A percentile compares a stretch with the other conserved stretches of the same genome.
phyloP scores from a whole-genome alignment of 805 yeast species.

The Candida railenensis region DNA sequence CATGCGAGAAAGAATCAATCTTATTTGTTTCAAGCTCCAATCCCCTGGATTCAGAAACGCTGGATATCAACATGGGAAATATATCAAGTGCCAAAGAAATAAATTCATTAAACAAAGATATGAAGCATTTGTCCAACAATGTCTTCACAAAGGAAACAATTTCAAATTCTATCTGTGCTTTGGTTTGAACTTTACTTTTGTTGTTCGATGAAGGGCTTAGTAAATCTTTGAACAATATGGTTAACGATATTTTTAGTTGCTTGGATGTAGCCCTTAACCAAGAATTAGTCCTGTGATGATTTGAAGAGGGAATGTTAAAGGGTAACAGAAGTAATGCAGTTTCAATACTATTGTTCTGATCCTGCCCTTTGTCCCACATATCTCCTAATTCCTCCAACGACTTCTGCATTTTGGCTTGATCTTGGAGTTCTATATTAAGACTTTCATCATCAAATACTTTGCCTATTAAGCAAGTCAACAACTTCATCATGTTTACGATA shows the following conservation, averaged over 20 bases:
- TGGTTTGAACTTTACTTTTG: constrained; percentile 21
- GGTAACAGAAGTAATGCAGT: background rate
- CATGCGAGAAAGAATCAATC: constrained; percentile 7
- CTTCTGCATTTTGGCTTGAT: background rate
- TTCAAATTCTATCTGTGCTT: constrained; percentile 19
- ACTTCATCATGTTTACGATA: constrained; percentile 18
- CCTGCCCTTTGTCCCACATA: background rate
- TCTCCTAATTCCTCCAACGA: background rate
- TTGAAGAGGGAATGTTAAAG: constrained; percentile 4
- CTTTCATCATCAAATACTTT: constrained; percentile 31
- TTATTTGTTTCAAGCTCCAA: constrained; percentile 7
- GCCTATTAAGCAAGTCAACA: constrained; percentile 19
- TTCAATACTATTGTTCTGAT: background rate
- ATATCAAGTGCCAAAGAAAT: constrained; percentile 30
- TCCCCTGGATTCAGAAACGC: constrained; percentile 2
- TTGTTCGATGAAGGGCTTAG: constrained; percentile 18
- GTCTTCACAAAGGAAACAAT: constrained; percentile 21
- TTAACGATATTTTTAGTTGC: constrained; percentile 34
- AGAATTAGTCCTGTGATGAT: constrained; percentile 18
- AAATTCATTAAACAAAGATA: constrained; percentile 30
- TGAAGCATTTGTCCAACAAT: constrained; percentile 24
- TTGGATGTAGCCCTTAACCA: constrained; percentile 40
- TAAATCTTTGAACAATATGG: constrained; percentile 28
- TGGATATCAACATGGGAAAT: constrained; percentile 20
- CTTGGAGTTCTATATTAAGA: constrained; percentile 10